Evolutionary conservation across 331 rosid genomes (phyloP), one percentile per base, ranked within the genome.

Genomic region (Dryas integrifolia): DNA sequence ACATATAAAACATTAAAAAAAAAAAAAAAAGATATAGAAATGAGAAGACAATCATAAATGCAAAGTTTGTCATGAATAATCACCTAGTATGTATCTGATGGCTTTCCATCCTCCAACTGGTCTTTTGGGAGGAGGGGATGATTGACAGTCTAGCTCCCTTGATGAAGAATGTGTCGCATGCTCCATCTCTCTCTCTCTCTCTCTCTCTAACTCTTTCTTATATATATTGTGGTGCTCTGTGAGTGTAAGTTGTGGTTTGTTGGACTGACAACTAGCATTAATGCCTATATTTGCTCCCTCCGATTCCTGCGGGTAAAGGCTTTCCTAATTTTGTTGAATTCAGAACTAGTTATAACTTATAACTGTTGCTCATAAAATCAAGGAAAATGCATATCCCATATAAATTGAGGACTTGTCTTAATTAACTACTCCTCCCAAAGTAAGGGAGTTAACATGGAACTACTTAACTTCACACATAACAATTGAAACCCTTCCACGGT

Each of bases 61-160:
- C 15, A 45, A 5, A 12, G 12, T 0, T 10, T 9, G 13, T 44
- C 46, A 47, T 67, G 46, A 30, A 61, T 3, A 5, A 65, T 71
- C 67, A 74, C 82, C 71, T 6, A 77, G 82, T 24, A 82, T 82
- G 49, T 74, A 82, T 74, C 43, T 46, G 57, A 64, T 46, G 21
- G 82, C 62, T 69, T 65, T 82, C 82, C 85, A 82, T 69, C 85
- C 85, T 61, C 82, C 77, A 7, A 58, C 44, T 4, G 65, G 48
- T 41, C 51, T 65, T 46, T 67, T 21, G 46, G 43, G 63, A 46
- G 73, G 57, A 45, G 66, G 38, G 21, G 26, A 21, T 9, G 26
- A 21, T 9, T 21, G 51, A 57, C 39, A 51, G 47, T 45, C 35
- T 49, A 47, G 26, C 26, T 53, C 45, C 50, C 10, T 76, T 43